Evolutionary conservation across 2,329 filamentous ascomycete genomes (phyloP).

Genomic region (Leptodontidium sp.): DNA sequence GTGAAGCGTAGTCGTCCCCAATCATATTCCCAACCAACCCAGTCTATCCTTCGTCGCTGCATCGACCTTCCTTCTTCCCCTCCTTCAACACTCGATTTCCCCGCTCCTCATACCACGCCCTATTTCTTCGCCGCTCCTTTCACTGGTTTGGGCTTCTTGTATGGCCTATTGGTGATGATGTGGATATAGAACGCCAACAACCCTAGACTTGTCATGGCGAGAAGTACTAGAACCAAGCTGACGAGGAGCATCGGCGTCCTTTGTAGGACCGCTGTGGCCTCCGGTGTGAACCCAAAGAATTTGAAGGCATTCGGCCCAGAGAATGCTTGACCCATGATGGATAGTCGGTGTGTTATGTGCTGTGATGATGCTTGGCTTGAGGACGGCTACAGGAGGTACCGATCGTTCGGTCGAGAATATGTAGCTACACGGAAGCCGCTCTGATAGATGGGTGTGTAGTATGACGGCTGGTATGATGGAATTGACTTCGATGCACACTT

Average conservation of each 20-base stretch:
- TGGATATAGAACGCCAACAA: constrained; percentile 43
- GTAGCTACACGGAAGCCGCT: constrained; percentile 1
- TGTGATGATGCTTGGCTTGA: not conserved
- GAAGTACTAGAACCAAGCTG: constrained; percentile 39
- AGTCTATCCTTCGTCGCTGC: constrained; percentile 3
- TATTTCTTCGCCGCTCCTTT: constrained; percentile 39
- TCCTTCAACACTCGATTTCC: not conserved
- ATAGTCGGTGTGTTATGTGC: not conserved
- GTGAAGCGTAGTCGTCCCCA: constrained; percentile 19
- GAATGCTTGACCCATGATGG: constrained; percentile 44
- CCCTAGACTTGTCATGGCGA: constrained; percentile 30
- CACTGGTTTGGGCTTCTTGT: constrained; percentile 43
- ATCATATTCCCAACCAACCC: not conserved
- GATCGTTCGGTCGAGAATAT: not conserved
- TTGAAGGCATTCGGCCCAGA: constrained; percentile 47
- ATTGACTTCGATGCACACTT: constrained; percentile 9
- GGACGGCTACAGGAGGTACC: not conserved
- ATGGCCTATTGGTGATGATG: constrained; percentile 43
- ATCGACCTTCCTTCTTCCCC: not conserved
- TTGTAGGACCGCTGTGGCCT: constrained; percentile 45
- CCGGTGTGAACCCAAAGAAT: constrained; percentile 45
- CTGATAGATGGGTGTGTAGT: not conserved
- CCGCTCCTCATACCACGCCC: not conserved
- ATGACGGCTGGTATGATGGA: not conserved
- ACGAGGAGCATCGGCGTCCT: constrained; percentile 41